Evolutionary conservation across 169 alveolate species (phyloP), one percentile per base, ranked within the genome.

Genomic region (Plasmodium reichenowi): DNA sequence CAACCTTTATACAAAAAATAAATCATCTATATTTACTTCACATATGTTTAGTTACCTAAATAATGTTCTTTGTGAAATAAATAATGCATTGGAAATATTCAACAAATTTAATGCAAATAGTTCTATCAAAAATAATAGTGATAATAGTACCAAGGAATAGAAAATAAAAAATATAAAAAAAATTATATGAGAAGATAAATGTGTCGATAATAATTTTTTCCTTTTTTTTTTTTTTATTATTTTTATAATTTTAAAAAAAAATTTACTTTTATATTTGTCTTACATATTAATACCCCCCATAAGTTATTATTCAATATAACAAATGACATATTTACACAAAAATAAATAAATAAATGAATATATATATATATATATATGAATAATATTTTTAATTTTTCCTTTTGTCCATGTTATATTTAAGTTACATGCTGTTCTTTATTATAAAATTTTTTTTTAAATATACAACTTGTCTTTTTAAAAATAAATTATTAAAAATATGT

Each of bases 21-120:
- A 83, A 83, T 67, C 91, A 24, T 83, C 91, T 32, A 83, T 83
- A n/a, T 68, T 83, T 13, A 71, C 91, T 56, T 83, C 91, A 1
- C 91, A 83, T 32, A 67, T 83, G 91, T 70, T 67, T 47, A 83
- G 73, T 20, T 83, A 83, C 48, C 47, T 83, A 63, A 83, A 71
- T 59, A 83, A 67, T 59, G 91, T 83, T 56, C 26, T 83, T 50
- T 70, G 91, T 47, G 91, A 83, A 62, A 70, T 83, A 68, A 83
- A 83, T 62, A 83, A 72, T 59, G 83, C 85, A 38, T 48, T 83
- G 54, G 91, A 83, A 6, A 71, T 83, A 56, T 83, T 83, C 45
- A 71, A 70, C 73, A 71, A 83, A 50, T 83, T 67, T 62, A 67
- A 72, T 59, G 86, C 60, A 4, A 83, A 83, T 45, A 47, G 62